Evolutionary conservation across 2,329 filamentous ascomycete species (phyloP).

Genomic region (Neofusicoccum laricinum): DNA sequence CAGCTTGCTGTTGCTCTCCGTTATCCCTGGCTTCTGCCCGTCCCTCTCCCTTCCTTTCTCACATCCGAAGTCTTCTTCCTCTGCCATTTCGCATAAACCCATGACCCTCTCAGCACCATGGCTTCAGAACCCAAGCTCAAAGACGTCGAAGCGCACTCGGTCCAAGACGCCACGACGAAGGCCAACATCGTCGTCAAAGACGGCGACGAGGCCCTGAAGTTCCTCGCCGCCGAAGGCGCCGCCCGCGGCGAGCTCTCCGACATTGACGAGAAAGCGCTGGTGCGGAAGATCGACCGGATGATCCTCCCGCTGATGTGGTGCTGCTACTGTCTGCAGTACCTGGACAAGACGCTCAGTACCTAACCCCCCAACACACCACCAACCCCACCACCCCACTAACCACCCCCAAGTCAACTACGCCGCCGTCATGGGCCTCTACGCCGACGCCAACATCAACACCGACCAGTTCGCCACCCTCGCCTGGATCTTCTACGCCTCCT

Average conservation of each 20-base stretch:
- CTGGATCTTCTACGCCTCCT: constrained; percentile 36
- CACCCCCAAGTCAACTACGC: constrained; percentile 38
- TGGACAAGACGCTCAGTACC: constrained; percentile 27
- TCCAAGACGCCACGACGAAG: not conserved
- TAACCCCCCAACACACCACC: not conserved
- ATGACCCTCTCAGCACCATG: not conserved
- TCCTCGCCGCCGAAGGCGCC: constrained; percentile 22
- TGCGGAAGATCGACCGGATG: constrained; percentile 26
- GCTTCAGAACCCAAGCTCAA: not conserved
- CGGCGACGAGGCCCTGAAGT: constrained; percentile 26
- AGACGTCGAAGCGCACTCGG: not conserved
- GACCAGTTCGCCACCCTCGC: constrained; percentile 37
- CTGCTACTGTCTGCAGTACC: constrained; percentile 31
- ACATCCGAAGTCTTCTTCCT: not conserved
- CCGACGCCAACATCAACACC: constrained; percentile 33
- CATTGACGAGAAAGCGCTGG: constrained; percentile 22
- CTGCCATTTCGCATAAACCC: no score
- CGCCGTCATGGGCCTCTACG: constrained; percentile 40
- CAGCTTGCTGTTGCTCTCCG: not conserved
- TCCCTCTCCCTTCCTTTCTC: not conserved
- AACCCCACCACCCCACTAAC: no score
- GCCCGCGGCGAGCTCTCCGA: constrained; percentile 15
- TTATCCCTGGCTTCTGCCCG: not conserved
- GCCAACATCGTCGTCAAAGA: constrained; percentile 9
- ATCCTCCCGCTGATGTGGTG: constrained; percentile 25